Evolutionary conservation across 2,329 filamentous ascomycete species (phyloP).

Genomic region (Monosporascus sp.): DNA sequence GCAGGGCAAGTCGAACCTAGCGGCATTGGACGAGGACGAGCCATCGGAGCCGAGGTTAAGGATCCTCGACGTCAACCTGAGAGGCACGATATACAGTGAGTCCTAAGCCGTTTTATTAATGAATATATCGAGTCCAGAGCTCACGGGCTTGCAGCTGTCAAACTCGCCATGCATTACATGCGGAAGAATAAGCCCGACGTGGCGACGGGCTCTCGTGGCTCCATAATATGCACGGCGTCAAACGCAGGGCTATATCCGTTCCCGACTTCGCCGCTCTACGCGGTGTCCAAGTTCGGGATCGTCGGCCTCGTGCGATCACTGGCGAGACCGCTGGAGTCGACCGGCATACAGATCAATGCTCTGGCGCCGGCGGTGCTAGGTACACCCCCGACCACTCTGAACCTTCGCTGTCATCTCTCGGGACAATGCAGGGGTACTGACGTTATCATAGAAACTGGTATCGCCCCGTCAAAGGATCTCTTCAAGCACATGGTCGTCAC

Average conservation of each 20-base stretch:
- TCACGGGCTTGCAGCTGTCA: constrained; percentile 33
- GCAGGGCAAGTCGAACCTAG: constrained; percentile 26
- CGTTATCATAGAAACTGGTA: constrained; percentile 34
- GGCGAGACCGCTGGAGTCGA: constrained; percentile 29
- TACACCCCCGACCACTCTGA: constrained; percentile 15
- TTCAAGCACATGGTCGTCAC: constrained; percentile 45
- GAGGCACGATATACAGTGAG: constrained; percentile 40
- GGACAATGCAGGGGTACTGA: no score
- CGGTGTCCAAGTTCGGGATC: constrained; percentile 40
- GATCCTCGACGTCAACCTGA: constrained; percentile 29
- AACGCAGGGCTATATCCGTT: constrained; percentile 49
- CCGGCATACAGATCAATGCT: constrained; percentile 45
- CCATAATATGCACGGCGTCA: constrained; percentile 47
- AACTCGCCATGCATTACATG: constrained; percentile 45
- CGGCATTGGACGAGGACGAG: constrained; percentile 15
- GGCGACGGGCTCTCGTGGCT: constrained; percentile 29
- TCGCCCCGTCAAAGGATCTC: constrained; percentile 36
- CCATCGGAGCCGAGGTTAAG: constrained; percentile 19
- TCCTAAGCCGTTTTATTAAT: neutral
- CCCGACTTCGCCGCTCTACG: constrained; percentile 44
- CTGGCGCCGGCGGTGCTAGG: constrained; percentile 44
- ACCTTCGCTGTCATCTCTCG: no score
- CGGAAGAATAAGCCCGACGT: constrained; percentile 32
- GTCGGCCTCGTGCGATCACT: constrained; percentile 46
- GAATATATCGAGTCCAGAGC: neutral